These are phyloP conservation scores for Filobasidium floriforme DNA, from an alignment of 768 basidiomycete genomes.

Conservation along the genomic window DNA sequence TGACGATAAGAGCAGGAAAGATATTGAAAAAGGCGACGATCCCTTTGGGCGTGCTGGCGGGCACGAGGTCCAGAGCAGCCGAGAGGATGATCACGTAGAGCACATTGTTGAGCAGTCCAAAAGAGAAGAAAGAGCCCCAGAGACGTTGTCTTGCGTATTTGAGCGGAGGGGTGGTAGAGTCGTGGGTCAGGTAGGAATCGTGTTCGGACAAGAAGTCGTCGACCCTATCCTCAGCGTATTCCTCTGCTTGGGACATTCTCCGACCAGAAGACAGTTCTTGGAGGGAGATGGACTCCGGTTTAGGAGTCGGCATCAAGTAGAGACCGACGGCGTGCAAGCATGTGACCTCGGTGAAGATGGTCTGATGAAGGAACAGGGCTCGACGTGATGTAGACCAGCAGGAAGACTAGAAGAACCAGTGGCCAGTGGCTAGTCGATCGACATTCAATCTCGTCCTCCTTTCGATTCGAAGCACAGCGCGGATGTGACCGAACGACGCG, in stretches of 20 bases:
- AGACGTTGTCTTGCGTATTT: background rate
- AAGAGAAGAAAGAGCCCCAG: slow-evolving; percentile 64
- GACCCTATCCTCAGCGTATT: background rate
- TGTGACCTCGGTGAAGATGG: background rate
- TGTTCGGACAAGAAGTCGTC: slow-evolving; percentile 1
- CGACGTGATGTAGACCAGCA: too few relatives aligned
- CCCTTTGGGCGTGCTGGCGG: slow-evolving; percentile 84
- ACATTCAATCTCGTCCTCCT: too few relatives aligned
- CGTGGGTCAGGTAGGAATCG: background rate
- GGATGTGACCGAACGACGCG: too few relatives aligned
- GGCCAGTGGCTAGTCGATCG: too few relatives aligned
- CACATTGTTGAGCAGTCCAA: slow-evolving; percentile 89
- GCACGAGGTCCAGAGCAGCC: slow-evolving; percentile 88
- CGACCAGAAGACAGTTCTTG: background rate
- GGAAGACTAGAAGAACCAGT: too few relatives aligned
- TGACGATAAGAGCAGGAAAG: slow-evolving; percentile 73
- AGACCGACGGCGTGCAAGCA: background rate
- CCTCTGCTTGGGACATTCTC: slow-evolving; percentile 2
- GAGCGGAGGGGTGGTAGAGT: background rate
- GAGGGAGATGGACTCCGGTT: background rate
- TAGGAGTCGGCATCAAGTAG: background rate
- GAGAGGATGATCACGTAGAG: slow-evolving; percentile 94
- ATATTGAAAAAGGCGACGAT: slow-evolving; percentile 95
- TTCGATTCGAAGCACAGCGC: too few relatives aligned
- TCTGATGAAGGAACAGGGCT: too few relatives aligned